phyloP scores from a whole-genome alignment of 2,329 filamentous ascomycete genomes.

The Leptographium procerum region DNA sequence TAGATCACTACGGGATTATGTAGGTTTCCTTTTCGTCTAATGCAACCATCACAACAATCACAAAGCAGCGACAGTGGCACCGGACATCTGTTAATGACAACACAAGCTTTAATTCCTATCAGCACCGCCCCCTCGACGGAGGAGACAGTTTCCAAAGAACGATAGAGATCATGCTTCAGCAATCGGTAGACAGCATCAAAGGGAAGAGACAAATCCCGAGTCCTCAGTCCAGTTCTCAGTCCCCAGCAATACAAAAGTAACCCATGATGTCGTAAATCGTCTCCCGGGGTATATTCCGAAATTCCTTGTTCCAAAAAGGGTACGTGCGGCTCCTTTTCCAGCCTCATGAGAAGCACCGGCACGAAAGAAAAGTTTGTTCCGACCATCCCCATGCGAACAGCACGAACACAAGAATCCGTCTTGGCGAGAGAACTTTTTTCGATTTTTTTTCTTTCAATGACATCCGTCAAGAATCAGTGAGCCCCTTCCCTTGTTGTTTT shows the following conservation, averaged over 20 bases:
- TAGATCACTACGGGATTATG: no score
- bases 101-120: slow-evolving; percentile 1
- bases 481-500: slow-evolving; percentile 7
- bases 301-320: slow-evolving; percentile 10
- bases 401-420: slow-evolving; percentile 2
- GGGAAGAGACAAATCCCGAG: neutral
- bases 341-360: slow-evolving; percentile 3
- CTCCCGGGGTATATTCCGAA: slow-evolving; percentile 14
- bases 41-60: neutral
- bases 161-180: neutral
- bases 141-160: slow-evolving; percentile 1
- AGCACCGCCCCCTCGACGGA: neutral
- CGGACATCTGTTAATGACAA: neutral
- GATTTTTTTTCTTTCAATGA: slow-evolving; percentile 2
- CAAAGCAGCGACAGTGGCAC: neutral
- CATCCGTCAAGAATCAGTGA: slow-evolving; percentile 5
- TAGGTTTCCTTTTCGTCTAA: no score
- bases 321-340: slow-evolving; percentile 1
- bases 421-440: neutral
- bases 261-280: slow-evolving; percentile 13
- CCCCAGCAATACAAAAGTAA: slow-evolving; percentile 8
- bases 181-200: slow-evolving; percentile 2
- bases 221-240: neutral
- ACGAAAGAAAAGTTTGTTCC: slow-evolving; percentile 2
- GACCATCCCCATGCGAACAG: slow-evolving; percentile 6